phyloP scores from a whole-genome alignment of 225 moss, liverwort and hornwort species.

The Pleurozium schreberi region DNA sequence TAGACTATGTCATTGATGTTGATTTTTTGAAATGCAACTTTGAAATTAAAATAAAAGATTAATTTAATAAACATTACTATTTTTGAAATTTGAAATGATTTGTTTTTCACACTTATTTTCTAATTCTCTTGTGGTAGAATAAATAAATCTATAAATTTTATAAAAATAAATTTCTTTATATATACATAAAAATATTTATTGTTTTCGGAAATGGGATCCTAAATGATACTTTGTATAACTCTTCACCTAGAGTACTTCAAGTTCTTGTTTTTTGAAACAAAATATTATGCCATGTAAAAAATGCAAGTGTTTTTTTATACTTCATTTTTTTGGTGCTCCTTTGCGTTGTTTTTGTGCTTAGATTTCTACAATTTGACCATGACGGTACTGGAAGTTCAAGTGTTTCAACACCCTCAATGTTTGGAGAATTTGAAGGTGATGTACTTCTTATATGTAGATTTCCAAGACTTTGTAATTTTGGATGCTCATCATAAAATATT shows the following conservation, averaged over 20 bases:
- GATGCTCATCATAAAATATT: background rate
- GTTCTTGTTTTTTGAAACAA: background rate
- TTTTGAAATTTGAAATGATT: too few relatives aligned
- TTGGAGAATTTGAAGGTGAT: background rate
- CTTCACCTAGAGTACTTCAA: background rate
- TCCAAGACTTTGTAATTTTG: background rate
- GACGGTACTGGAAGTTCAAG: background rate
- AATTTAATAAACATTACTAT: too few relatives aligned
- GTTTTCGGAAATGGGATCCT: too few relatives aligned
- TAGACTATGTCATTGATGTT: too few relatives aligned
- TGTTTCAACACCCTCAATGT: background rate
- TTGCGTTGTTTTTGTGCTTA: background rate
- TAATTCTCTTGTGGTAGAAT: too few relatives aligned
- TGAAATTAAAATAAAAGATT: too few relatives aligned
- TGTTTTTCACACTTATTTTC: background rate
- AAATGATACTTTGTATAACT: background rate
- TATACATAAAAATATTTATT: too few relatives aligned
- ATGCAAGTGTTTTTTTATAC: background rate
- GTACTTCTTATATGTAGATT: background rate
- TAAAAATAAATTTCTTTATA: too few relatives aligned
- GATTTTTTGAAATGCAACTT: too few relatives aligned
- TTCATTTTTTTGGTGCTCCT: too few relatives aligned
- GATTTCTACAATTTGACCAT: background rate
- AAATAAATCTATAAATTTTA: background rate
- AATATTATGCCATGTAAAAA: background rate